Evolutionary conservation across 257 asterid genomes (phyloP), one percentile per base, ranked within the genome.

Genomic region (Fraxinus americana): DNA sequence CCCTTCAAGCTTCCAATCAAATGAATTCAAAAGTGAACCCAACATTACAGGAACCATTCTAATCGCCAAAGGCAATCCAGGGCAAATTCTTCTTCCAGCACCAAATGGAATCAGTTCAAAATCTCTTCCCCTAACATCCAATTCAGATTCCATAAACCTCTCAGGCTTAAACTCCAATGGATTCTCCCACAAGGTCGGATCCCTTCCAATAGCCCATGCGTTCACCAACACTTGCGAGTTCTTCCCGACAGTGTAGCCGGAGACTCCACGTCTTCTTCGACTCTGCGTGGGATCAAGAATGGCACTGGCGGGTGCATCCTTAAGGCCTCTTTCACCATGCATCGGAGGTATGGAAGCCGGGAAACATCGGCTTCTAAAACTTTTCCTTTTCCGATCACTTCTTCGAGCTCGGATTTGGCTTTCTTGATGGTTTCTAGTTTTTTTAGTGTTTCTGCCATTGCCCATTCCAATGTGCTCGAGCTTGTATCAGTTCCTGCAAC

Each of bases 61-160:
- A 12, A 82, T 79, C 0, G 91, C 97, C 78, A 90, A 43, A 2
- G 96, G 86, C 83, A 90, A 67, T 7, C 96, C 97, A 0, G 94
- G 96, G 83, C 96, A 93, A 19, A 93, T 91, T 79, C 97, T 83
- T 16, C 98, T 38, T 27, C 98, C 96, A 2, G 89, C 91, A 2
- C 98, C 96, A 43, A 93, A 93, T 5, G 98, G 94, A 54, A 91
- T 86, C 66, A 93, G 79, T 84, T 91, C 94, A 70, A 89, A 90
- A 75, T 91, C 88, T 21, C 80, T 70, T n/a, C 96, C 97, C 9
- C 85, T 67, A 80, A 89, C 48, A 38, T 91, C 98, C 25, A 86
- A 21, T 10, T 89, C 89, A 0, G 87, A 74, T 0, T 78, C 88
- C 67, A 84, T 21, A 72, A 90, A 93, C 43, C 97, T 85, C 73